Conservation (phyloP, 768 basidiomycete species). For the Tricholoma sp. region DNA sequence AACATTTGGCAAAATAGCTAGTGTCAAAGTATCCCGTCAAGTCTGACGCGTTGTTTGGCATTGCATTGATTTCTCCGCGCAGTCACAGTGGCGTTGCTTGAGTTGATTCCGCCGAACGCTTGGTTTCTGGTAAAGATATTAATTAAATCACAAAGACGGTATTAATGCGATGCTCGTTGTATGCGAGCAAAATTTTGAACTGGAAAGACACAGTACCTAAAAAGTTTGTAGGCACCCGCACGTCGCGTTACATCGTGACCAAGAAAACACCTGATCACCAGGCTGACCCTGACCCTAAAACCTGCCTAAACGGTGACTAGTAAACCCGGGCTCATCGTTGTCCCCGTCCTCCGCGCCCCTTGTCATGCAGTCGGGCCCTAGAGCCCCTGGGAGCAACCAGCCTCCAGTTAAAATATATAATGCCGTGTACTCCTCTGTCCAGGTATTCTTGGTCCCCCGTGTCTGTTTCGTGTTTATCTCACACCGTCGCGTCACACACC, state of each 20-base stretch:
- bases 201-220: neutral
- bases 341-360: slow-evolving; percentile 20
- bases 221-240: slow-evolving; percentile 29
- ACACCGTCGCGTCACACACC: slow-evolving; percentile 28
- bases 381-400: slow-evolving; percentile 36
- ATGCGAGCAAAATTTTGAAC: neutral
- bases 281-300: slow-evolving; percentile 26
- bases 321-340: slow-evolving; percentile 22
- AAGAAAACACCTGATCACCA: slow-evolving; percentile 6
- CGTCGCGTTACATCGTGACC: slow-evolving; percentile 31
- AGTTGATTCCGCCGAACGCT: neutral
- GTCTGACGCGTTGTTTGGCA: slow-evolving; percentile 11
- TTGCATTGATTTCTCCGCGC: neutral
- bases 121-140: neutral
- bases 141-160: neutral
- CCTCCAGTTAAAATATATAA: slow-evolving; percentile 85
- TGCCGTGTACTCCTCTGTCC: slow-evolving; percentile 87
- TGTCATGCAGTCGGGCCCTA: slow-evolving; percentile 44
- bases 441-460: slow-evolving; percentile 36
- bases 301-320: slow-evolving; percentile 17
- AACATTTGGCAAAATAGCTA: neutral
- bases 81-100: neutral
- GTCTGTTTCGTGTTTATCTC: slow-evolving; percentile 24
- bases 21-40: neutral
- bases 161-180: neutral